Evolutionary conservation across 768 basidiomycete species (phyloP), one percentile per base, ranked within the genome.

Genomic region (Collybia sp.): DNA sequence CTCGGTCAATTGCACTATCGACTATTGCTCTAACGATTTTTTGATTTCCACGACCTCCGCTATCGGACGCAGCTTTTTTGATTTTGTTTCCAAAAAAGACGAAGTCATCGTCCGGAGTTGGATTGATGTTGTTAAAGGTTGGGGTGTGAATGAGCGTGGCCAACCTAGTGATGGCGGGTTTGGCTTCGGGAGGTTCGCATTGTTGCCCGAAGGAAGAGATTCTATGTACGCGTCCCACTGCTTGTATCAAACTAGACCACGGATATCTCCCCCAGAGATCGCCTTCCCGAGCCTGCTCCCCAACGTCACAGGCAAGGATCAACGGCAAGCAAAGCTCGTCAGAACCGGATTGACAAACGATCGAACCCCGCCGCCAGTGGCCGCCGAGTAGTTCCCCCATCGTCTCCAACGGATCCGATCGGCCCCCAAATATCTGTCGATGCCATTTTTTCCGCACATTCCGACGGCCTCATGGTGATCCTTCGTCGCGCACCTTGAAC

Each of bases 121-220:
- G 85, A 82, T 91, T 43, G 82, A 82, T 50, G 77, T 79, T 42
- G 79, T 89, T 55, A 91, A 91, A 59, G 76, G 80, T 2, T 89
- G 88, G 83, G 88, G 88, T 13, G 86, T 90, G 41, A 90, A 90
- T 51, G 88, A 90, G 61, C 76, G 80, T 2, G 88, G 88, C 0
- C 84, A 86, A 62, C 88, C 88, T 17, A 85, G 83, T 58, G 86
- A 89, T 53, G 87, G 88, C 30, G 88, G 88, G 1, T 91, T 91
- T 58, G 88, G 86, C 12, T 91, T 85, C 63, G 87, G 87, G 13
- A 77, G 75, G 55, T 91, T 91, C 54, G 66, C 62, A 35, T 55
- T 88, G 2, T 61, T 75, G 43, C 62, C 72, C 1, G 70, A 72
- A 42, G 85, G 85, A 0, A 67, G 88, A 49, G 82, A 88, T 55